These are phyloP conservation scores for Thermochaetoides dissita DNA, from an alignment of 2,329 filamentous ascomycete genomes.

Conservation along the genomic window DNA sequence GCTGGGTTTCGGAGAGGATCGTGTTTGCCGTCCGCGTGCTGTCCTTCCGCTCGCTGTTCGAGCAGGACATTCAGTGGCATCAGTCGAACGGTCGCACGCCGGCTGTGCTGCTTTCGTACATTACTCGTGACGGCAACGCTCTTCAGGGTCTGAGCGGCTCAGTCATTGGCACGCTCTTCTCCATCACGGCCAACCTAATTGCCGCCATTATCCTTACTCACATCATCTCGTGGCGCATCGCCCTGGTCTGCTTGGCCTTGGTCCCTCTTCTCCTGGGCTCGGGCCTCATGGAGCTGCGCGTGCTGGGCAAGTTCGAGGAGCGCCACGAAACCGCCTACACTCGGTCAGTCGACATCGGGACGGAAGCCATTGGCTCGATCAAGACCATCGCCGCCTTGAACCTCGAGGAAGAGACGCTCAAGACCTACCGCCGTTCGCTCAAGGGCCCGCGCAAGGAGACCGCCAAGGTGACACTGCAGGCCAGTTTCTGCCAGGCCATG, in stretches of 20 bases:
- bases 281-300: constrained; percentile 52
- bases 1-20: constrained; percentile 41
- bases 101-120: constrained; percentile 47
- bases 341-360: constrained; percentile 48
- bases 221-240: constrained; percentile 63
- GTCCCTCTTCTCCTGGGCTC: constrained; percentile 56
- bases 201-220: constrained; percentile 55
- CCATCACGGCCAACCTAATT: constrained; percentile 53
- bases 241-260: constrained; percentile 53
- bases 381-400: constrained; percentile 46
- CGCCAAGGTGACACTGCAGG: constrained; percentile 31
- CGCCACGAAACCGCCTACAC: constrained; percentile 51
- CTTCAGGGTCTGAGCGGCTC: constrained; percentile 57
- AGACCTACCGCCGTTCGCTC: constrained; percentile 38
- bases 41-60: constrained; percentile 41
- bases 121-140: constrained; percentile 55
- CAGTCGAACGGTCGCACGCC: constrained; percentile 50
- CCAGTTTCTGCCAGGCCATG: constrained; percentile 46
- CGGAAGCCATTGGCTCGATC: constrained; percentile 52
- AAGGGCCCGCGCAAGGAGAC: constrained; percentile 39
- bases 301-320: constrained; percentile 46
- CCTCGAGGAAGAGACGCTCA: constrained; percentile 35
- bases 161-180: constrained; percentile 57
- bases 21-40: constrained; percentile 41
- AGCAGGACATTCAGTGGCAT: constrained; percentile 51